These are phyloP conservation scores for Candida maris DNA, from an alignment of 805 yeast genomes.

Conservation along the genomic window DNA sequence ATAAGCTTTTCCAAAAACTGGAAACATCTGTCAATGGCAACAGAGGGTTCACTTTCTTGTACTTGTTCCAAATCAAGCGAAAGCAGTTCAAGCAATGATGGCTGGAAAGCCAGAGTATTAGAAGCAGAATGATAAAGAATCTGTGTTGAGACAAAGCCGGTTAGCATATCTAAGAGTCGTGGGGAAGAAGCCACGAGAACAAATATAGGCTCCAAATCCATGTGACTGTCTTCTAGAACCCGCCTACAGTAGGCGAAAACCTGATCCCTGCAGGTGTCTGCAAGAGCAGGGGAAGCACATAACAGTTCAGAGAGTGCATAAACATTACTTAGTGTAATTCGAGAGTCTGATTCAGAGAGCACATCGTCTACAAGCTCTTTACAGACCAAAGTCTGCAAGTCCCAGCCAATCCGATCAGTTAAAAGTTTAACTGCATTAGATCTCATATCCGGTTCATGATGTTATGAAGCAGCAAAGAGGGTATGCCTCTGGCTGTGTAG, in stretches of 20 bases:
- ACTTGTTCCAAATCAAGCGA: background rate
- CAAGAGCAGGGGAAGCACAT: background rate
- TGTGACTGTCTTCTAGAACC: background rate
- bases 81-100: background rate
- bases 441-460: background rate
- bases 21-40: constrained; percentile 21
- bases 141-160: background rate
- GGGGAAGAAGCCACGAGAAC: background rate
- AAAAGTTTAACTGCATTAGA: background rate
- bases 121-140: background rate
- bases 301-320: background rate
- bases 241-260: background rate
- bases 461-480: too few relatives aligned
- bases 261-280: background rate
- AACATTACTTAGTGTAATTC: background rate
- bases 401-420: background rate
- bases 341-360: background rate
- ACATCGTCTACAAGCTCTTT: background rate
- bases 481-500: too few relatives aligned
- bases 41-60: background rate
- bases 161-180: background rate
- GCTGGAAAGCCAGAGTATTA: background rate
- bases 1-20: constrained; percentile 37
- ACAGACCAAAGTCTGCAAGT: background rate
- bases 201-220: background rate